Evolutionary conservation across 768 basidiomycete genomes (phyloP).

Genomic region (Mycena maculata): DNA sequence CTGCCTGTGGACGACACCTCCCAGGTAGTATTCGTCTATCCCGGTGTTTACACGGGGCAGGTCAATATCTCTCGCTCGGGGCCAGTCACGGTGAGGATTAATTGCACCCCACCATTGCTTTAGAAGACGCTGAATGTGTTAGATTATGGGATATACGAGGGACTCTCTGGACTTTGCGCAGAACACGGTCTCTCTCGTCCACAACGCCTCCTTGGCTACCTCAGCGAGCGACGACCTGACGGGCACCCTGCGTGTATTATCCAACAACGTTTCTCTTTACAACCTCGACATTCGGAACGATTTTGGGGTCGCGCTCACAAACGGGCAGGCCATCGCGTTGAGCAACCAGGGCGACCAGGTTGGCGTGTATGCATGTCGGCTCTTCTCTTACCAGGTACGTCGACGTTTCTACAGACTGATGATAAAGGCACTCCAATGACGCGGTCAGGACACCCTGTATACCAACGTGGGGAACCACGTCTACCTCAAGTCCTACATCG

Average conservation of each 20-base stretch:
- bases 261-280: conserved; percentile 36
- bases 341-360: conserved; percentile 36
- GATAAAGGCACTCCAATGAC: neutral
- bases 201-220: conserved; percentile 31
- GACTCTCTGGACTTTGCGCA: conserved; percentile 22
- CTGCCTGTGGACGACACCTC: conserved; percentile 37
- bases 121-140: neutral
- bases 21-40: conserved; percentile 42
- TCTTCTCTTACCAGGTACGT: conserved; percentile 35
- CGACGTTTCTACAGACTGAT: too few relatives aligned
- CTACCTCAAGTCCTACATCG: conserved; percentile 39
- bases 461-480: conserved; percentile 42
- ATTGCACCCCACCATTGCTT: neutral
- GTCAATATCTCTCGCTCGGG: conserved; percentile 42
- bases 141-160: conserved; percentile 39
- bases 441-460: conserved; percentile 39
- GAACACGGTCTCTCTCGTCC: conserved; percentile 34
- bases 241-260: conserved; percentile 38
- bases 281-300: conserved; percentile 39
- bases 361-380: conserved; percentile 32
- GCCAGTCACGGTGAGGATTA: conserved; percentile 36
- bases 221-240: conserved; percentile 36
- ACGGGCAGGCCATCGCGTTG: conserved; percentile 43
- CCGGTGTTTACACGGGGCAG: conserved; percentile 42
- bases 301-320: conserved; percentile 25